These are phyloP conservation scores for Hysterangium stoloniferum DNA, from an alignment of 768 basidiomycete species.

Conservation along the genomic window DNA sequence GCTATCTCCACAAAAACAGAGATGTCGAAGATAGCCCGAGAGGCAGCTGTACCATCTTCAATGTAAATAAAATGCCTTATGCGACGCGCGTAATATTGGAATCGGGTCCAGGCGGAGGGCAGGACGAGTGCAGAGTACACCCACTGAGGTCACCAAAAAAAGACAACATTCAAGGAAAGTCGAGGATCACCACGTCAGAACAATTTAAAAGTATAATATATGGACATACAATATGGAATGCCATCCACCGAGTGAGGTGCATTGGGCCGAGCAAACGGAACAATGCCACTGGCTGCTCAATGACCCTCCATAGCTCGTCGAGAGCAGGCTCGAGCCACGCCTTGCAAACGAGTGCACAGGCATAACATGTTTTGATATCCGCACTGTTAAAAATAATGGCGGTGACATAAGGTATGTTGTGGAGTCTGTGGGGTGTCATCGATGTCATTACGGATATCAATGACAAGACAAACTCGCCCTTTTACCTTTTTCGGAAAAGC, in stretches of 20 bases:
- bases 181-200: too few species aligned
- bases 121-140: constrained; percentile 34
- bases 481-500: too few species aligned
- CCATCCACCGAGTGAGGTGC: too few species aligned
- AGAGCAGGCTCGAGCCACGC: constrained; percentile 51
- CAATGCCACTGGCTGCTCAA: constrained; percentile 37
- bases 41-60: constrained; percentile 1
- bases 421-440: too few species aligned
- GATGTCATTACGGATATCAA: too few species aligned
- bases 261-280: constrained; percentile 45
- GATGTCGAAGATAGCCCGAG: constrained; percentile 25
- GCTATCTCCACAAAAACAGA: constrained; percentile 48
- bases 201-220: too few species aligned
- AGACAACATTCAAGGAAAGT: too few species aligned
- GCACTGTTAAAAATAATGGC: constrained; percentile 47
- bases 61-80: constrained; percentile 32
- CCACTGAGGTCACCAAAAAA: constrained; percentile 19
- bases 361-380: constrained; percentile 32
- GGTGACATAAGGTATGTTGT: constrained; percentile 52
- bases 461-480: too few species aligned
- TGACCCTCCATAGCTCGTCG: constrained; percentile 48
- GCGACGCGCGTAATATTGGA: constrained; percentile 45
- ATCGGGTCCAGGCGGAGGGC: constrained; percentile 45
- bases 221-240: too few species aligned
- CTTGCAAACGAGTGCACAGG: constrained; percentile 49